Evolutionary conservation across 1,139 yeast species (phyloP).

Genomic region (Protomyces inouyei): DNA sequence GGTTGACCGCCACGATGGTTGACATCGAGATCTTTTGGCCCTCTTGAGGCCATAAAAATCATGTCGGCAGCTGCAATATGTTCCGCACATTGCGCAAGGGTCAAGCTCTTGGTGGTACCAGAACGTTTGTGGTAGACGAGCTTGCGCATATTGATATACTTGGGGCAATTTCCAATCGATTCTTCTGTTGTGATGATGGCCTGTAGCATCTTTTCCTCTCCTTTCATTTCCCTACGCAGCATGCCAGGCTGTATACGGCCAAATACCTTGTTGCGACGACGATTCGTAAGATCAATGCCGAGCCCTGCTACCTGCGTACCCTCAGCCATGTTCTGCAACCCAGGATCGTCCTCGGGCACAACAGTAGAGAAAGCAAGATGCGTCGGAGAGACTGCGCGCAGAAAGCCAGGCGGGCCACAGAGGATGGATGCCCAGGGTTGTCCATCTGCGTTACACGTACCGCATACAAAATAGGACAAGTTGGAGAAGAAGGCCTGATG

Average conservation of each 20-base stretch:
- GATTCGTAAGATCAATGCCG: background rate
- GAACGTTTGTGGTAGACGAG: background rate
- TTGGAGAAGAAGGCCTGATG: background rate
- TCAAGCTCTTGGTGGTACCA: background rate
- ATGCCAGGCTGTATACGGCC: background rate
- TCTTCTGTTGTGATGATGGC: background rate
- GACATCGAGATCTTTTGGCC: background rate
- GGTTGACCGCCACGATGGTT: background rate
- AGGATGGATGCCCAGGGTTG: background rate
- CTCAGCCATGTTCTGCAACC: background rate
- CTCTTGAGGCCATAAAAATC: background rate
- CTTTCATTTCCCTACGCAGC: background rate
- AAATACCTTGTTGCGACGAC: background rate
- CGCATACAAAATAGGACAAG: background rate
- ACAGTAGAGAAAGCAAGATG: background rate
- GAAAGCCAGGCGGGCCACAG: background rate
- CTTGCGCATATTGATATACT: background rate
- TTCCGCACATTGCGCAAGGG: background rate
- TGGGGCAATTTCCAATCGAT: background rate
- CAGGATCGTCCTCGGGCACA: background rate
- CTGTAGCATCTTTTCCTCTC: background rate
- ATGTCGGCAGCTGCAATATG: background rate
- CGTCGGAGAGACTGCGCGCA: background rate
- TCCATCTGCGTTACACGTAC: background rate
- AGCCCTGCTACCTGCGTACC: background rate